These are phyloP conservation scores for Nannochloropsis oceanica DNA, from an alignment of 108 stramenopile genomes.

Conservation along the genomic window DNA sequence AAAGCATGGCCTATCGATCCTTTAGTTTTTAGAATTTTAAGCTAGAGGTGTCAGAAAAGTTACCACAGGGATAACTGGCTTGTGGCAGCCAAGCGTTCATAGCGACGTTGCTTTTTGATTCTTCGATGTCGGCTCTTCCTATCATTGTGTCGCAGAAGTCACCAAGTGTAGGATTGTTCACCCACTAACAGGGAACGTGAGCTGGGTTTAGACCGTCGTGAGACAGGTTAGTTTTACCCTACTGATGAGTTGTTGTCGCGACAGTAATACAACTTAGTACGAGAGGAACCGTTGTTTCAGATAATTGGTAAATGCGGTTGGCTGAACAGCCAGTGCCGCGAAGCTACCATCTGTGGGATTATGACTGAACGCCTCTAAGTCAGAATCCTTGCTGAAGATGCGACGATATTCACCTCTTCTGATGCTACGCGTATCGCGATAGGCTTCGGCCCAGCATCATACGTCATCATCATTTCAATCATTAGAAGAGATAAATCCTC, in stretches of 20 bases:
- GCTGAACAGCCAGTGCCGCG: slow-evolving; percentile 49
- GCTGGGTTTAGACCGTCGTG: slow-evolving; percentile 96
- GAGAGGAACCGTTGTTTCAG: slow-evolving; percentile 95
- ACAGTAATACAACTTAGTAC: slow-evolving; percentile 96
- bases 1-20: slow-evolving; percentile 94
- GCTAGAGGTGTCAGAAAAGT: slow-evolving; percentile 96
- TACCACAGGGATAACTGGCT: slow-evolving; percentile 97
- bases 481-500: slow-evolving; percentile 78
- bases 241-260: slow-evolving; percentile 69
- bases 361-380: slow-evolving; percentile 55
- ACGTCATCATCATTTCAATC: slow-evolving; percentile 50
- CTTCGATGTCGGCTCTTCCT: slow-evolving; percentile 82
- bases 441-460: slow-evolving; percentile 23
- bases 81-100: slow-evolving; percentile 58
- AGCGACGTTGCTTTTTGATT: slow-evolving; percentile 73
- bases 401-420: slow-evolving; percentile 30
- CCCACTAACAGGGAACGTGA: slow-evolving; percentile 88
- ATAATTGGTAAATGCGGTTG: slow-evolving; percentile 71
- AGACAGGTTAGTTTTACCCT: slow-evolving; percentile 93
- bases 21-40: slow-evolving; percentile 84
- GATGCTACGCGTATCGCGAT: slow-evolving; percentile 11
- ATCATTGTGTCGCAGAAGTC: slow-evolving; percentile 89
- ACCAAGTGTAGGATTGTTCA: slow-evolving; percentile 93
- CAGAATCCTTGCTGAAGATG: slow-evolving; percentile 44
- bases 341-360: slow-evolving; percentile 51